These are phyloP conservation scores for Tuber indicum DNA, from an alignment of 495 filamentous ascomycete species.

Conservation along the genomic window DNA sequence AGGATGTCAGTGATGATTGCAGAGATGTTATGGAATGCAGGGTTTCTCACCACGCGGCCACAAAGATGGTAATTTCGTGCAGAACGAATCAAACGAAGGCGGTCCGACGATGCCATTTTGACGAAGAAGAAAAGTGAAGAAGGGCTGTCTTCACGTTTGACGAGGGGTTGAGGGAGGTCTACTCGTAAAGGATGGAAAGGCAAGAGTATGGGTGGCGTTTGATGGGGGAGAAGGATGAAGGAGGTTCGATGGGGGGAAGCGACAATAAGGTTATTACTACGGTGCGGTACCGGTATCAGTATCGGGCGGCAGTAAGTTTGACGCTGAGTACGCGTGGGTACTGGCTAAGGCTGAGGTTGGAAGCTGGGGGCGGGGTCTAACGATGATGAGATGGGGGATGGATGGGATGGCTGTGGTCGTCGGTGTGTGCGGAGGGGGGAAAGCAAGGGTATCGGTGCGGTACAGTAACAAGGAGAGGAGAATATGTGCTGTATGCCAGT, in stretches of 20 bases:
- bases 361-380: not conserved
- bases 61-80: constrained; percentile 74
- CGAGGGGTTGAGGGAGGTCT: not conserved
- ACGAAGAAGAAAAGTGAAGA: not conserved
- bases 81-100: constrained; percentile 54
- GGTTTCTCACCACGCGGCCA: constrained; percentile 68
- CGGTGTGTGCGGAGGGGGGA: not conserved
- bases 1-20: constrained; percentile 60
- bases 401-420: not conserved
- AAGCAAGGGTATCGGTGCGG: not conserved
- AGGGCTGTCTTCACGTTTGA: not conserved
- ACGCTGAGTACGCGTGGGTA: not conserved
- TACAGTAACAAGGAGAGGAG: not conserved
- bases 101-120: constrained; percentile 5
- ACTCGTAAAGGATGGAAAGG: not conserved
- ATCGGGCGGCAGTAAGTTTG: not conserved
- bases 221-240: not conserved
- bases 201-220: not conserved
- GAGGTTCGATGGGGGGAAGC: not conserved
- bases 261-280: not conserved
- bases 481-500: not conserved
- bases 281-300: not conserved
- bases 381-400: not conserved
- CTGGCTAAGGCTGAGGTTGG: not conserved
- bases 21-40: constrained; percentile 79